Evolutionary conservation across 2,329 filamentous ascomycete genomes (phyloP), one percentile per base, ranked within the genome.

Genomic region (Amesomyces nigricolor): DNA sequence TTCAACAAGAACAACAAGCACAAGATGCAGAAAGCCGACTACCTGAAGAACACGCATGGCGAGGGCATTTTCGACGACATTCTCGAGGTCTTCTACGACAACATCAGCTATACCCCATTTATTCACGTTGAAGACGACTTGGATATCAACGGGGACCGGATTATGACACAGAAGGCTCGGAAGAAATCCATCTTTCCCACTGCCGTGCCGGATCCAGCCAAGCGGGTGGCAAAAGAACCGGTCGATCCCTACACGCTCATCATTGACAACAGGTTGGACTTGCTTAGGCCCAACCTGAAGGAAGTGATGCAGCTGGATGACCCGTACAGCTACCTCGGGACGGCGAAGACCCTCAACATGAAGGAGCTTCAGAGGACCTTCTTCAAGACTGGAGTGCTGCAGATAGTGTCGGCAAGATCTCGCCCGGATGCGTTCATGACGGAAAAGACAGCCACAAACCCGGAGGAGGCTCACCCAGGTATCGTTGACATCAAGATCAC

Each of bases 1-100:
- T 97, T 97, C 82, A 99, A 99, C 77, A 96, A 95, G 73, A 99
- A 97, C 75, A 97, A 97, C 75, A 97, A 97, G 74, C 83, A 94
- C 70, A 99, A 99, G 72, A 99, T 99, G 94, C 91, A 95, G 67
- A 95, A 95, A 68, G 75, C 81, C 0, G 94, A 97, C 66, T 99
- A 99, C 71, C 79, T 97, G 63, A 96, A 95, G 71, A 97, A 97
- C 68, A 95, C 91, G 0, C 85, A 85, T 19, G 91, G 89, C 3
- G 91, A 97, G 68, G 90, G 90, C 13, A 88, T 97, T n/a, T 89
- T 88, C 51, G 89, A 95, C 62, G 92, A 97, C 62, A 88, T 97
- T 42, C 77, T 97, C 13, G 91, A 91, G 66, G 96, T 92, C 68
- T 95, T 99, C 68, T 99, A 97, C 72, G 94, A 99, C 74, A 99